phyloP scores from a whole-genome alignment of 768 basidiomycete species.

The Leccinellum luteum region DNA sequence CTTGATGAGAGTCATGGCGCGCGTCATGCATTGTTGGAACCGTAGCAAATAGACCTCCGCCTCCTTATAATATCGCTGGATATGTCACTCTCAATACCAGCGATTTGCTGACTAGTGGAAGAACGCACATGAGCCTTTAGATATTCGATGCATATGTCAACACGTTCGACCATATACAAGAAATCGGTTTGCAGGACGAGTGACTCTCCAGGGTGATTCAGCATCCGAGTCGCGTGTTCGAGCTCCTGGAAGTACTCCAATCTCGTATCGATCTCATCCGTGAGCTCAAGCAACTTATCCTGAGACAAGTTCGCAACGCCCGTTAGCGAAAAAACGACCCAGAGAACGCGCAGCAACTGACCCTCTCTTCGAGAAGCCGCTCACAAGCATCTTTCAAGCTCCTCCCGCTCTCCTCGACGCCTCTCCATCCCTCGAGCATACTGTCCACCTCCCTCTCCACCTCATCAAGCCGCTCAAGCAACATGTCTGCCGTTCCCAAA shows the following conservation, averaged over 20 bases:
- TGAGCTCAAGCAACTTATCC: constrained; percentile 75
- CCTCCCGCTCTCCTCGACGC: constrained; percentile 91
- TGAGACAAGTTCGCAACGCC: constrained; percentile 26
- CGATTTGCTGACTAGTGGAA: background rate
- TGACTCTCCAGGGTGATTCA: constrained; percentile 91
- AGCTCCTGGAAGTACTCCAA: constrained; percentile 95
- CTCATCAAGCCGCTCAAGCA: constrained; percentile 70
- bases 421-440: constrained; percentile 82
- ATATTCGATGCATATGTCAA: constrained; percentile 93
- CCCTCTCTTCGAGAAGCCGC: constrained; percentile 83
- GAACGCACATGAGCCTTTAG: constrained; percentile 76
- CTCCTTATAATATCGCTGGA: constrained; percentile 85
- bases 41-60: constrained; percentile 93
- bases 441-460: constrained; percentile 70
- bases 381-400: constrained; percentile 92
- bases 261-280: constrained; percentile 77
- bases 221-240: constrained; percentile 87
- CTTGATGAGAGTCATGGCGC: constrained; percentile 97
- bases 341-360: constrained; percentile 35
- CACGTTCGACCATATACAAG: constrained; percentile 92
- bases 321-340: background rate
- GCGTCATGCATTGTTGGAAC: constrained; percentile 97
- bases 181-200: constrained; percentile 91
- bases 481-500: constrained; percentile 69
- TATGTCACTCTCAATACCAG: constrained; percentile 1